These are phyloP conservation scores for Botryotinia globosa DNA, from an alignment of 2,329 filamentous ascomycete genomes.

Conservation along the genomic window DNA sequence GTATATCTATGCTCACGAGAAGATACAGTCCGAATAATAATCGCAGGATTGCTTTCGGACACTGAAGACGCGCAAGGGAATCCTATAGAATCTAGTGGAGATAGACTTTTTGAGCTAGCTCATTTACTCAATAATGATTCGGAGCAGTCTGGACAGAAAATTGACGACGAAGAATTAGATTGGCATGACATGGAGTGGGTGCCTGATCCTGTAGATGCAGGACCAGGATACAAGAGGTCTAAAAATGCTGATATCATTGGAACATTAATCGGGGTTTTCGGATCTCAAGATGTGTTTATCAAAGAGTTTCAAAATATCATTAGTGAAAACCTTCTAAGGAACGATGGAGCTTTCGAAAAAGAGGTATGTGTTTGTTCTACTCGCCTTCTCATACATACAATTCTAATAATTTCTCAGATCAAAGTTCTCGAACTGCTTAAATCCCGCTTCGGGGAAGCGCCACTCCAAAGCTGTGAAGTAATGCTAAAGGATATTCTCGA, in stretches of 20 bases:
- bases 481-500: slow-evolving; percentile 95
- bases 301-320: slow-evolving; percentile 89
- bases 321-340: slow-evolving; percentile 72
- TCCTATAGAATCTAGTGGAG: slow-evolving; percentile 41
- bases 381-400: slow-evolving; percentile 12
- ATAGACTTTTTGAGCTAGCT: slow-evolving; percentile 64
- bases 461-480: slow-evolving; percentile 90
- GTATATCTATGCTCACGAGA: slow-evolving; percentile 74
- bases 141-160: slow-evolving; percentile 50
- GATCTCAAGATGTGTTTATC: slow-evolving; percentile 87
- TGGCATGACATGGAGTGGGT: slow-evolving; percentile 94
- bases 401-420: slow-evolving; percentile 45
- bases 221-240: slow-evolving; percentile 84
- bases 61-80: slow-evolving; percentile 45
- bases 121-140: slow-evolving; percentile 49
- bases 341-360: slow-evolving; percentile 68
- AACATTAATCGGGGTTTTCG: slow-evolving; percentile 82
- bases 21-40: slow-evolving; percentile 75
- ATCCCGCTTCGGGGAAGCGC: slow-evolving; percentile 78
- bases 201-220: slow-evolving; percentile 89
- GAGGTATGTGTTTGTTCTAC: slow-evolving; percentile 45
- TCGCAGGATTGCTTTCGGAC: slow-evolving; percentile 68
- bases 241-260: slow-evolving; percentile 90
- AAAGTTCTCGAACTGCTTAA: slow-evolving; percentile 85
- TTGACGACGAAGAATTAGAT: slow-evolving; percentile 70